Conservation (phyloP, 192 early-diverging fungal species). For the Umbelopsis ramanniana region DNA sequence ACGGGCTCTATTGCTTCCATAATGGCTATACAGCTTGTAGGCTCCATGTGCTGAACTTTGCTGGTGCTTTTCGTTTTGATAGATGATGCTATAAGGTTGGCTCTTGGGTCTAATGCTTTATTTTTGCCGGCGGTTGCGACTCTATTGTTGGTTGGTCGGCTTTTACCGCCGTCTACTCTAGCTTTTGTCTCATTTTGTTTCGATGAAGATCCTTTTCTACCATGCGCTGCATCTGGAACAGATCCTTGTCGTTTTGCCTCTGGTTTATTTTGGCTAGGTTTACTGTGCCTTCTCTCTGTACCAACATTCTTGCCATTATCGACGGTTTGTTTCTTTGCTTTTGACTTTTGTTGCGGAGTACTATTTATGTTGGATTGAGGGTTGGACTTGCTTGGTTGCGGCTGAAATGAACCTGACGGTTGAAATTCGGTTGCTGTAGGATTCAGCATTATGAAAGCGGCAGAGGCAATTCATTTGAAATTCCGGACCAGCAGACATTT, state of each 20-base stretch:
- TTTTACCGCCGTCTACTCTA: not conserved
- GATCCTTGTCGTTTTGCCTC: constrained; percentile 7
- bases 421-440: constrained; percentile 14
- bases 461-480: not conserved
- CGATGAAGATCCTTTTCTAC: not conserved
- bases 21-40: not conserved
- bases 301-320: not conserved
- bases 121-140: not conserved
- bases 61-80: constrained; percentile 7
- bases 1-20: constrained; percentile 16
- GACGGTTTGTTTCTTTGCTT: not conserved
- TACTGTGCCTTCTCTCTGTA: not conserved
- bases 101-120: not conserved
- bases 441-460: not conserved
- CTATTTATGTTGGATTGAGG: not conserved
- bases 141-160: not conserved
- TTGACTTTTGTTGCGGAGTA: not conserved
- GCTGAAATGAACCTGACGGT: constrained; percentile 1
- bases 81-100: not conserved
- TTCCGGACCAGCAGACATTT: not conserved
- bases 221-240: not conserved
- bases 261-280: constrained; percentile 14
- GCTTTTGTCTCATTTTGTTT: not conserved
- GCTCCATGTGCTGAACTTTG: not conserved
- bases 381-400: not conserved